Conservation (phyloP, 1,284 basidiomycete genomes). For the Rhodotorula mucilaginosa region DNA sequence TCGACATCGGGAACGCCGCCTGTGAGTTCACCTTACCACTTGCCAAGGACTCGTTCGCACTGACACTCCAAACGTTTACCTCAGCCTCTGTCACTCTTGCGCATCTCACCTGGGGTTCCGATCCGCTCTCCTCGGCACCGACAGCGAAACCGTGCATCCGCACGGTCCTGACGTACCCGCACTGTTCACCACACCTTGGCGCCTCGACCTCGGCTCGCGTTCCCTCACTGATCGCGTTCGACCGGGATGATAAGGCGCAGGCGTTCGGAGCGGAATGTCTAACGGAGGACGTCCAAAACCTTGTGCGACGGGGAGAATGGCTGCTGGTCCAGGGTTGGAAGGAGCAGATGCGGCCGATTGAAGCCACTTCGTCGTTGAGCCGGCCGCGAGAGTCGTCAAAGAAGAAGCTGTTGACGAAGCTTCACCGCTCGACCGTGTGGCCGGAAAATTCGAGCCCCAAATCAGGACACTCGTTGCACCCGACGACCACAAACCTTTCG, state of each 20-base stretch:
- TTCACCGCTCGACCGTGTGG: not conserved
- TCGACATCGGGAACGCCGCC: conserved; percentile 24
- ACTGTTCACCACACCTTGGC: not conserved
- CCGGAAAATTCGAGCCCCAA: too few relatives aligned
- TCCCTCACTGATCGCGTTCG: conserved; percentile 16
- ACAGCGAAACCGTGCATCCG: conserved; percentile 2
- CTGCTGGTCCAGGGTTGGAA: conserved; percentile 19
- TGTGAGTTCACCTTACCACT: not conserved
- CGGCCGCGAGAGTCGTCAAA: not conserved
- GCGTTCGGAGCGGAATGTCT: conserved; percentile 16
- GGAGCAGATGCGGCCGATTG: conserved; percentile 9
- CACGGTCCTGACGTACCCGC: conserved; percentile 20
- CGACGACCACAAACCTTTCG: not conserved
- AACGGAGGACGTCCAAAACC: not conserved
- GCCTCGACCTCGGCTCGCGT: not conserved
- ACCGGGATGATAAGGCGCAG: conserved; percentile 4
- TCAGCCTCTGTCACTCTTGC: conserved; percentile 23
- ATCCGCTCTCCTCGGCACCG: not conserved
- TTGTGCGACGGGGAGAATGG: conserved; percentile 9
- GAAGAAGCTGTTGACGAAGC: conserved; percentile 8
- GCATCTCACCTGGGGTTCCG: conserved; percentile 9
- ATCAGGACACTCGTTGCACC: not conserved
- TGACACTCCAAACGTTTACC: not conserved
- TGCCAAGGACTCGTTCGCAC: not conserved
- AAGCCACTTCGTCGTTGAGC: not conserved